Base-by-base conservation (phyloP, 768 basidiomycete species). In the Phlebiopsis flavidoalba region DNA sequence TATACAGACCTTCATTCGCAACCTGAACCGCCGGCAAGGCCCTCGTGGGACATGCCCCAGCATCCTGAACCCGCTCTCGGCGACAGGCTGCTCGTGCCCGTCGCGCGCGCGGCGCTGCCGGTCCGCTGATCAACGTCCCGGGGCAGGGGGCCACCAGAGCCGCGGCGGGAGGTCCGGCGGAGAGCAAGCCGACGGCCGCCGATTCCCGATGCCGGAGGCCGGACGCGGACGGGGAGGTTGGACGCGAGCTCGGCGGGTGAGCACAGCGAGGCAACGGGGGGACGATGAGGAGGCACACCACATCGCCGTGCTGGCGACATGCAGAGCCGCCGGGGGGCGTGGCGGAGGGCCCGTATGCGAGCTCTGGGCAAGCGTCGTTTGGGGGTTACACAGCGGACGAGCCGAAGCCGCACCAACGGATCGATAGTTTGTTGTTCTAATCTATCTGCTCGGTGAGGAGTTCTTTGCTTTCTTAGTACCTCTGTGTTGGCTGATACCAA, bases 1-100 rank as follows among this genome's bases (percentile, higher is more conserved):
- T 50, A 37, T 24, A 5, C 53, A 94, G 91, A 96, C 94, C 1
- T 98, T 98, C 75, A 98, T 98, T 67, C 88, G 95, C 22, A 88
- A 88, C n/a, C n/a, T 65, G 92, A 95, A 8, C n/a, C n/a, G 81
- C 86, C 48, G 89, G 92, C 45, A 91, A 86, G 69, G 89, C 91
- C 24, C 78, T 98, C 58, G 73, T 77, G n/a, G n/a, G n/a, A n/a
- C n/a, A n/a, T n/a, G n/a, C n/a, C n/a, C n/a, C n/a, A n/a, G n/a
- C n/a, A n/a, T n/a, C n/a, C n/a, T n/a, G n/a, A n/a, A n/a, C n/a
- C n/a, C n/a, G n/a, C n/a, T n/a, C n/a, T n/a, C n/a, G n/a, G n/a
- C n/a, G n/a, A n/a, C n/a, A n/a, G n/a, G 50, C 86, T 85, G 40
- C 79, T 92, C 11, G 80, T 92, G 19, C 80, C 87, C 5, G 71